Conservation (phyloP, 1,284 basidiomycete species). For the Mycena citricolor region DNA sequence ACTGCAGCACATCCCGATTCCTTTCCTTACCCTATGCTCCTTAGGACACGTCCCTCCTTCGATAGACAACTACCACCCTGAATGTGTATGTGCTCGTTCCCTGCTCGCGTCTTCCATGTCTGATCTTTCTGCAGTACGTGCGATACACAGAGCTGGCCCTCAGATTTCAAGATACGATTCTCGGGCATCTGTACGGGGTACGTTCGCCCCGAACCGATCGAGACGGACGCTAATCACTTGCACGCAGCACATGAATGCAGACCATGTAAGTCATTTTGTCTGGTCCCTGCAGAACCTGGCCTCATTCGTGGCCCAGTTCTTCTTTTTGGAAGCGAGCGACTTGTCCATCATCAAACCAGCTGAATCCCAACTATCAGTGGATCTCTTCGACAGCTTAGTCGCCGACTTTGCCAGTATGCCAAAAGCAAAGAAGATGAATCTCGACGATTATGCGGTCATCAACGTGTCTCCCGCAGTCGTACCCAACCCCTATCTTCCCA, state of each 20-base stretch:
- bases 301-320: slow-evolving; percentile 46
- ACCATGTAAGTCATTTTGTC: slow-evolving; percentile 59
- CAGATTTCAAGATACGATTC: slow-evolving; percentile 86
- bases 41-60: slow-evolving; percentile 79
- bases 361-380: slow-evolving; percentile 27
- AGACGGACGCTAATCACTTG: slow-evolving; percentile 12
- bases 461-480: slow-evolving; percentile 82
- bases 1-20: slow-evolving; percentile 11
- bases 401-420: slow-evolving; percentile 60
- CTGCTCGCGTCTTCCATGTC: slow-evolving; percentile 1
- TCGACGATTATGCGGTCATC: slow-evolving; percentile 72
- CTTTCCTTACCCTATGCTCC: slow-evolving; percentile 18
- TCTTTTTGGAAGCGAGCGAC: slow-evolving; percentile 58
- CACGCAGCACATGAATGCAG: slow-evolving; percentile 72
- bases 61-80: slow-evolving; percentile 78
- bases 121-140: slow-evolving; percentile 52
- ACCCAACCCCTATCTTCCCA: slow-evolving; percentile 85
- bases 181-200: slow-evolving; percentile 87
- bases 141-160: slow-evolving; percentile 83
- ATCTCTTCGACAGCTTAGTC: slow-evolving; percentile 52
- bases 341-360: slow-evolving; percentile 39
- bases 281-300: no score
- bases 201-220: slow-evolving; percentile 27
- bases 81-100: slow-evolving; percentile 63
- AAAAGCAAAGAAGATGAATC: slow-evolving; percentile 49